Evolutionary conservation across 2,329 filamentous ascomycete species (phyloP).

Genomic region (Epichloe bromicola): DNA sequence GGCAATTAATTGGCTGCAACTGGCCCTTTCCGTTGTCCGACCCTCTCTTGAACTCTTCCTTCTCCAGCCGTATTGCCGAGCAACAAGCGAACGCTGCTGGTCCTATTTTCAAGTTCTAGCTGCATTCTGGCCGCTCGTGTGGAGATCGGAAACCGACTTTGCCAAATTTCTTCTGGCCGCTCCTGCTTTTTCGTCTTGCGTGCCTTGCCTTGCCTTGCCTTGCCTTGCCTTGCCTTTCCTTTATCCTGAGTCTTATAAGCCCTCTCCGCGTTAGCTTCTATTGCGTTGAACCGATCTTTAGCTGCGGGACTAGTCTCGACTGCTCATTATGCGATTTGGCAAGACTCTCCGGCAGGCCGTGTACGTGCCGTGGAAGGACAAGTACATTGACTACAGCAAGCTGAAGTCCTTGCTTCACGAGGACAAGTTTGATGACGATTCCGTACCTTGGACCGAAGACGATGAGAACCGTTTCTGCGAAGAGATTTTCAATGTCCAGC

Average conservation of each 20-base stretch:
- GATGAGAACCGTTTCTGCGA: slow-evolving; percentile 92
- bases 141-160: neutral
- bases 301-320: neutral
- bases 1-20: neutral
- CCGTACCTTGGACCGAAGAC: slow-evolving; percentile 72
- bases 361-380: slow-evolving; percentile 78
- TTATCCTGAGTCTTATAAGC: neutral
- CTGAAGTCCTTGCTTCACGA: slow-evolving; percentile 83
- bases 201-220: neutral
- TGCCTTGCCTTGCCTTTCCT: neutral
- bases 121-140: neutral
- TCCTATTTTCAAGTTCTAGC: neutral
- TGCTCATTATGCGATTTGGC: slow-evolving; percentile 72
- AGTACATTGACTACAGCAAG: slow-evolving; percentile 93
- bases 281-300: too few species aligned
- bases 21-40: too few species aligned
- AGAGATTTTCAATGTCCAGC: slow-evolving; percentile 84
- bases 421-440: slow-evolving; percentile 46
- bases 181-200: neutral
- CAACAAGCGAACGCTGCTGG: neutral
- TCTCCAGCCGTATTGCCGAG: neutral
- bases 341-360: slow-evolving; percentile 69
- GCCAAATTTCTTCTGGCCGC: neutral
- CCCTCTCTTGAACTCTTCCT: neutral
- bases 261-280: too few species aligned